Evolutionary conservation across 2,329 filamentous ascomycete species (phyloP), one percentile per base, ranked within the genome.

Genomic region (Aspergillus alliaceus): DNA sequence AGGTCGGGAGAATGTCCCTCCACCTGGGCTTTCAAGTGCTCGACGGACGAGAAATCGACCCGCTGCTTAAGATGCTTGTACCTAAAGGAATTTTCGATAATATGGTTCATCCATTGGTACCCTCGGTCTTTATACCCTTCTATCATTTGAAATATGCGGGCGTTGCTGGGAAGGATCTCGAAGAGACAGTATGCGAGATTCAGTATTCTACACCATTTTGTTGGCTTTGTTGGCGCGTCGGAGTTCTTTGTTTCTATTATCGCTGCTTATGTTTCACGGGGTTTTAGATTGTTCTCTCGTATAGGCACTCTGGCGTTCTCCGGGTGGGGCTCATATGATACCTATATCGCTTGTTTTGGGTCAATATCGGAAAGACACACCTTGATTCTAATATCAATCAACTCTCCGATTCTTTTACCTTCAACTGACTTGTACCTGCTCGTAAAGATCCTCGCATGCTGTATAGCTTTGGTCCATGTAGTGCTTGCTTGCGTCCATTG

Each of bases 1-100:
- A 53, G 79, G 78, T 3, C 72, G 77, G 42, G 79, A 81, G 62
- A 81, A 81, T 59, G 62, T 73, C 25, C 69, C 71, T 9, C 69
- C 67, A 1, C 64, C 67, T 42, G 65, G 62, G 39, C 59, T 63
- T 24, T 53, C 62, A 20, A 61, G 61, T 51, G 65, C 68, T 24
- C 69, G 73, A 51, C 68, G 69, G 40, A 62, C 72, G 12, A 67
- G 74, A 60, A 67, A 55, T 31, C 68, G 69, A 31, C 65, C 67
- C 48, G 69, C 71, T 20, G 58, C 65, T 48, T 67, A 63, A 60
- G 53, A 55, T 27, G 4, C 3, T n/a, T n/a, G 9, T 6, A 22
- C 9, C 22, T 7, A 25, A 27, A 12, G 11, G 15, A 25, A 25
- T 8, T 50, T 18, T n/a, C 9, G 18, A 11, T 24, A 25, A 20